Evolutionary conservation across 306 rosid genomes (phyloP).

Genomic region (Prinsepia uniflora): DNA sequence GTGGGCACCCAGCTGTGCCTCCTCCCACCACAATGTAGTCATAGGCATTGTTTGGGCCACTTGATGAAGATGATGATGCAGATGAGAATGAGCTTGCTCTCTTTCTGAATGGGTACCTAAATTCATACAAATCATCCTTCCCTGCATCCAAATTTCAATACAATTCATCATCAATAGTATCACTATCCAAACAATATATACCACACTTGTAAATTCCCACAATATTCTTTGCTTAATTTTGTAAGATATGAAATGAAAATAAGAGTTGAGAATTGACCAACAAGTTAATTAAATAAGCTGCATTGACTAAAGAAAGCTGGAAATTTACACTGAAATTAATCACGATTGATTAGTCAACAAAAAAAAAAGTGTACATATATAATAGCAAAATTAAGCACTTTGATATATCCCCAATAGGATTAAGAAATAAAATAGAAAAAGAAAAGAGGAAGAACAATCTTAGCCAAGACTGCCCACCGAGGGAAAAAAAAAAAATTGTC

Average conservation of each 20-base stretch:
- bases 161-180: background rate
- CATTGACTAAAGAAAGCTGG: too few species aligned
- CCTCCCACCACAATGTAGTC: slow-evolving; percentile 92
- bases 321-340: too few species aligned
- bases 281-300: too few species aligned
- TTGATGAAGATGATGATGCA: slow-evolving; percentile 46
- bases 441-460: background rate
- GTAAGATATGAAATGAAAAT: too few species aligned
- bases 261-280: too few species aligned
- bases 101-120: slow-evolving; percentile 60
- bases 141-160: slow-evolving; percentile 22
- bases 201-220: too few species aligned
- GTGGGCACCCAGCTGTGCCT: slow-evolving; percentile 92
- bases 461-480: background rate
- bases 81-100: slow-evolving; percentile 71
- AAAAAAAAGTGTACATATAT: too few species aligned
- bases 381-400: background rate
- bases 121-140: slow-evolving; percentile 11
- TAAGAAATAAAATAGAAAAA: background rate
- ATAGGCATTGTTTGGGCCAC: slow-evolving; percentile 32
- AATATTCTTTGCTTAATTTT: too few species aligned
- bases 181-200: too few species aligned
- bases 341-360: too few species aligned
- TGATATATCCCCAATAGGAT: background rate
- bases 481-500: background rate